A percentile compares a stretch with the other conserved stretches of the same genome.
phyloP scores from a whole-genome alignment of 371 early-diverging fungal genomes.

The Syncephalis fuscata region DNA sequence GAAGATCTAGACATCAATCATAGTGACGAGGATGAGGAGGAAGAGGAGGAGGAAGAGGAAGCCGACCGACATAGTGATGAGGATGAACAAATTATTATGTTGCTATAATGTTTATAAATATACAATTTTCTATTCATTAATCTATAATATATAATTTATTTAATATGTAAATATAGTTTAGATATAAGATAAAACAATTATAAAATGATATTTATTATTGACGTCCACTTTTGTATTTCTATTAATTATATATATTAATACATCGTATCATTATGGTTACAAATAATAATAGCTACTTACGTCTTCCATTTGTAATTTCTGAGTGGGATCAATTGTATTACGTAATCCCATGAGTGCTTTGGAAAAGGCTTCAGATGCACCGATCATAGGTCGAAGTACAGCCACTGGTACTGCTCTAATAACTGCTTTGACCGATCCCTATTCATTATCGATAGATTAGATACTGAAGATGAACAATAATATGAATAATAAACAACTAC shows the following conservation, averaged over 20 bases:
- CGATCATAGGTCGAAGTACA: constrained; percentile 91
- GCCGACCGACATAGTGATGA: too few relatives aligned
- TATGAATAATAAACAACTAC: background rate
- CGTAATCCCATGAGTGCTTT: constrained; percentile 82
- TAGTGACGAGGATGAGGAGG: too few relatives aligned
- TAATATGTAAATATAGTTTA: background rate
- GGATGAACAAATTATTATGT: too few relatives aligned
- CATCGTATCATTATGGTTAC: background rate
- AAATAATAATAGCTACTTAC: constrained; percentile 17
- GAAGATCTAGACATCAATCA: too few relatives aligned
- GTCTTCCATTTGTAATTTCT: constrained; percentile 65
- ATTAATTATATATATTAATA: too few relatives aligned
- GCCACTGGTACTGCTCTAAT: constrained; percentile 86
- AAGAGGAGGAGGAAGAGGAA: too few relatives aligned
- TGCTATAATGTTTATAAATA: too few relatives aligned
- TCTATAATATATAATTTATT: too few relatives aligned
- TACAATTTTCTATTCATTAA: too few relatives aligned
- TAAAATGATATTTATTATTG: background rate
- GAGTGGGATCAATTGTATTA: constrained; percentile 73
- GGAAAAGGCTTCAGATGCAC: constrained; percentile 82
- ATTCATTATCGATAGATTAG: constrained; percentile 3
- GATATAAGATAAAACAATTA: background rate
- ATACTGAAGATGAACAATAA: background rate
- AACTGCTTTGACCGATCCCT: constrained; percentile 53
- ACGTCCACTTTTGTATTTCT: background rate